A percentile compares a stretch with the other conserved stretches of the same genome.
Evolutionary conservation across 805 yeast species (phyloP).

Genomic region (Clavispora santaluciae): DNA sequence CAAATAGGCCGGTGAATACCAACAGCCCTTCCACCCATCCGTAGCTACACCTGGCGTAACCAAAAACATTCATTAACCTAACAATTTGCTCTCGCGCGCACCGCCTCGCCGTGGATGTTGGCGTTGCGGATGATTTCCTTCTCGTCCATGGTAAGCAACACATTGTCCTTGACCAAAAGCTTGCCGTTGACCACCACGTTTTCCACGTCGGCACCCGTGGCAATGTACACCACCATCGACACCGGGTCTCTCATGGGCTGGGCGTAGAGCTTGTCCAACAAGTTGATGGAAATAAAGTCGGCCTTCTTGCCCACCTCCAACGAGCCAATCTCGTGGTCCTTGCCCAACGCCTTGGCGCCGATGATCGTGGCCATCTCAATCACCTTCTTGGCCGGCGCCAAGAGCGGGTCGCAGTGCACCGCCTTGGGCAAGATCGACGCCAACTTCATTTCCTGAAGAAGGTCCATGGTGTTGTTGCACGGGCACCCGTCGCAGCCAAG

Average conservation of each 20-base stretch:
- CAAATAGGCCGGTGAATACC: too few species aligned
- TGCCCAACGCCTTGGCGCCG: conserved; percentile 13
- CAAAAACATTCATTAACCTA: neutral
- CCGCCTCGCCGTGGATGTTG: conserved; percentile 9
- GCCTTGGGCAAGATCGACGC: conserved; percentile 19
- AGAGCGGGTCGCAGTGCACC: conserved; percentile 15
- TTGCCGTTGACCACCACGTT: conserved; percentile 10
- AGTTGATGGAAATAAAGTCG: conserved; percentile 13
- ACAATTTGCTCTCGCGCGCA: conserved; percentile 9
- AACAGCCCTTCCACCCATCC: too few species aligned
- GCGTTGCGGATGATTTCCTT: conserved; percentile 8
- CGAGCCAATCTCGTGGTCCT: conserved; percentile 13
- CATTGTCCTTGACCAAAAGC: conserved; percentile 6
- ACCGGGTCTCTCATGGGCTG: conserved; percentile 20
- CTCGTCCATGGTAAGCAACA: conserved; percentile 9
- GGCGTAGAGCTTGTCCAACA: conserved; percentile 16
- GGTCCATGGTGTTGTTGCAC: conserved; percentile 18
- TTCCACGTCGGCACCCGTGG: conserved; percentile 18
- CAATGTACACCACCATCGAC: conserved; percentile 19
- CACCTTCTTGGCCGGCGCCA: conserved; percentile 9
- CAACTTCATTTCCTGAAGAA: conserved; percentile 17
- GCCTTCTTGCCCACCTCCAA: conserved; percentile 12
- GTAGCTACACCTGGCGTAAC: too few species aligned
- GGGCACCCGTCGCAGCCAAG: conserved; percentile 20
- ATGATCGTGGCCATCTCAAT: conserved; percentile 13